Conservation (phyloP, 2,329 filamentous ascomycete species). For the Samsoniella hepiali region DNA sequence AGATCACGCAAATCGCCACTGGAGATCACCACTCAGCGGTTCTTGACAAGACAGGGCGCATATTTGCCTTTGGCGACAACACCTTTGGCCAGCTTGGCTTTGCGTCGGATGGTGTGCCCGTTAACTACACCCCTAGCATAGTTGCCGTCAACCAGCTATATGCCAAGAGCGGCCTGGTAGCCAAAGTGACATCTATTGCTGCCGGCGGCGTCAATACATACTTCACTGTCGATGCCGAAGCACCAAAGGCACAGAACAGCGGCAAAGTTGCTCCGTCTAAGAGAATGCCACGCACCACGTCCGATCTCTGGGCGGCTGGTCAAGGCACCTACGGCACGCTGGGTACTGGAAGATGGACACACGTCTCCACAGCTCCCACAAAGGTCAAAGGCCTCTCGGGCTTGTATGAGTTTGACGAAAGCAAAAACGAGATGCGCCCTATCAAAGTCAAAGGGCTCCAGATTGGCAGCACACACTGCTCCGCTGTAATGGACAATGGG, state of each 20-base stretch:
- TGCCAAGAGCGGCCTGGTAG: slow-evolving; percentile 56
- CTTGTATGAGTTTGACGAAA: slow-evolving; percentile 84
- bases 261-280: slow-evolving; percentile 29
- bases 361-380: slow-evolving; percentile 71
- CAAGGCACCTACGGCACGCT: slow-evolving; percentile 80
- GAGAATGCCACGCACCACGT: slow-evolving; percentile 31
- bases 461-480: slow-evolving; percentile 75
- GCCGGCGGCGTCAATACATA: slow-evolving; percentile 87
- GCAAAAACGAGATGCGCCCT: slow-evolving; percentile 61
- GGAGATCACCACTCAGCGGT: slow-evolving; percentile 86
- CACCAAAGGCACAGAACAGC: slow-evolving; percentile 32
- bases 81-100: slow-evolving; percentile 88
- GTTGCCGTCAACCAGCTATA: slow-evolving; percentile 73
- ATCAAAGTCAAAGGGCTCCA: slow-evolving; percentile 73
- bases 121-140: slow-evolving; percentile 66
- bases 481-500: slow-evolving; percentile 80
- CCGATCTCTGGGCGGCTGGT: slow-evolving; percentile 82
- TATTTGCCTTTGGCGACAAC: slow-evolving; percentile 92
- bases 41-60: slow-evolving; percentile 69
- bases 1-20: slow-evolving; percentile 71
- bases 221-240: slow-evolving; percentile 75
- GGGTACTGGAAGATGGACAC: slow-evolving; percentile 85
- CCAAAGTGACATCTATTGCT: slow-evolving; percentile 71
- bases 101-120: slow-evolving; percentile 58
- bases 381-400: slow-evolving; percentile 83